These are phyloP conservation scores for Anacardium occidentale DNA, from an alignment of 345 rosid genomes.

Conservation along the genomic window DNA sequence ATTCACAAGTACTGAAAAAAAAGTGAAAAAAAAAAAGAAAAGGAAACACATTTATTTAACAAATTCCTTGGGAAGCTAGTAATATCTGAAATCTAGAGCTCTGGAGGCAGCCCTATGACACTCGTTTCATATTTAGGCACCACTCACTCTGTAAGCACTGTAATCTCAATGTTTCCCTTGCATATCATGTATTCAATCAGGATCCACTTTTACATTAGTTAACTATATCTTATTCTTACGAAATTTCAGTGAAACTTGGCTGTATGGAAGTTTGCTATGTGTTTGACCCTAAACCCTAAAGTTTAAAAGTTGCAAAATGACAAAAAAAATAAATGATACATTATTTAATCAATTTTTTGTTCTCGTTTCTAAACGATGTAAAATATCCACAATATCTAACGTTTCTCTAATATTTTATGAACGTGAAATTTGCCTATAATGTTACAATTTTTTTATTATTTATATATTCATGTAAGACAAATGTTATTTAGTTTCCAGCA, in stretches of 20 bases:
- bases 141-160: constrained; percentile 29
- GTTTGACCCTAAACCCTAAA: neutral
- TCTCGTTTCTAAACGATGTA: too few species aligned
- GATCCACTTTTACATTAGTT: neutral
- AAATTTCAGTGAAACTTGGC: too few species aligned
- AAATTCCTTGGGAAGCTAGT: neutral
- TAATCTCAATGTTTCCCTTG: constrained; percentile 43
- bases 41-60: neutral
- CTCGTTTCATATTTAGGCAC: constrained; percentile 33
- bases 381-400: too few species aligned
- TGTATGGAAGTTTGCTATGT: too few species aligned
- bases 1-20: constrained; percentile 32
- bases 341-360: too few species aligned
- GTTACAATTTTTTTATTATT: too few species aligned
- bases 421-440: too few species aligned
- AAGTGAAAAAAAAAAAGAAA: neutral
- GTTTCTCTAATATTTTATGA: too few species aligned
- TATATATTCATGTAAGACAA: too few species aligned
- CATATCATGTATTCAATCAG: constrained; percentile 2
- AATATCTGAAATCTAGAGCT: constrained; percentile 37
- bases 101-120: constrained; percentile 34
- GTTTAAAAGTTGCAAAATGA: constrained; percentile 28
- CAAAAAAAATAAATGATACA: too few species aligned
- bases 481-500: too few species aligned
- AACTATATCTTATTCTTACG: too few species aligned